Conservation (phyloP, 2,329 filamentous ascomycete genomes). For the Samsoniella hepiali region DNA sequence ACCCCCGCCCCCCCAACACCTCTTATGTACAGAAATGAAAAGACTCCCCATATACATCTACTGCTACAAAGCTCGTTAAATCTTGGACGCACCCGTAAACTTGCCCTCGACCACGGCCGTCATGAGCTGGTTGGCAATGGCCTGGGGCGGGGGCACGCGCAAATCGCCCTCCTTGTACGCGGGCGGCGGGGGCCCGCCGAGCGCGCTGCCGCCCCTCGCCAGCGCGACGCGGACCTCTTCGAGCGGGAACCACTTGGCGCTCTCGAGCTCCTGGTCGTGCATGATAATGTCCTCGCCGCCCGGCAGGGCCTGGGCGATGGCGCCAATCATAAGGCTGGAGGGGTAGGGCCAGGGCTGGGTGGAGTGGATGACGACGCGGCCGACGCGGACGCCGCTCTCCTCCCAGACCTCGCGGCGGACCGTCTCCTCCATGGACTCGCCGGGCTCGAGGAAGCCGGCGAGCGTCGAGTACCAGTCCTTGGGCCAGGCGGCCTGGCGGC, state of each 20-base stretch:
- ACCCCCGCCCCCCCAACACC: neutral
- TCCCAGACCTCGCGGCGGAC: constrained; percentile 84
- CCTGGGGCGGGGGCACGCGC: constrained; percentile 77
- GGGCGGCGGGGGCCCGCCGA: constrained; percentile 62
- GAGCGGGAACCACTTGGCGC: constrained; percentile 82
- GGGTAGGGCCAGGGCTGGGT: constrained; percentile 89
- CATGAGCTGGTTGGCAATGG: constrained; percentile 89
- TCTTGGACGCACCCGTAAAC: constrained; percentile 53
- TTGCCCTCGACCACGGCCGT: constrained; percentile 75
- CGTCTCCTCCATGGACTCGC: constrained; percentile 80
- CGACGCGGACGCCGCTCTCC: constrained; percentile 73
- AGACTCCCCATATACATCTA: neutral
- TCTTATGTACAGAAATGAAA: neutral
- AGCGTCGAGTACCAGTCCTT: constrained; percentile 84
- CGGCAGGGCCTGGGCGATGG: constrained; percentile 80
- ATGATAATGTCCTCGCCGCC: constrained; percentile 75
- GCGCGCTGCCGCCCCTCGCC: constrained; percentile 57
- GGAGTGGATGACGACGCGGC: constrained; percentile 75
- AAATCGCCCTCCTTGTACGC: constrained; percentile 74
- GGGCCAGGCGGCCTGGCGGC: constrained; percentile 81
- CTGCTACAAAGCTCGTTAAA: constrained; percentile 32
- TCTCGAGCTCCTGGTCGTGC: constrained; percentile 87
- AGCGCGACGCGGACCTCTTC: constrained; percentile 79
- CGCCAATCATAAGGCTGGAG: constrained; percentile 80
- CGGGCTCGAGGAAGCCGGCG: constrained; percentile 81